Evolutionary conservation across 2,329 filamentous ascomycete genomes (phyloP), one percentile per base, ranked within the genome.

Genomic region (Fusarium verticillioides): DNA sequence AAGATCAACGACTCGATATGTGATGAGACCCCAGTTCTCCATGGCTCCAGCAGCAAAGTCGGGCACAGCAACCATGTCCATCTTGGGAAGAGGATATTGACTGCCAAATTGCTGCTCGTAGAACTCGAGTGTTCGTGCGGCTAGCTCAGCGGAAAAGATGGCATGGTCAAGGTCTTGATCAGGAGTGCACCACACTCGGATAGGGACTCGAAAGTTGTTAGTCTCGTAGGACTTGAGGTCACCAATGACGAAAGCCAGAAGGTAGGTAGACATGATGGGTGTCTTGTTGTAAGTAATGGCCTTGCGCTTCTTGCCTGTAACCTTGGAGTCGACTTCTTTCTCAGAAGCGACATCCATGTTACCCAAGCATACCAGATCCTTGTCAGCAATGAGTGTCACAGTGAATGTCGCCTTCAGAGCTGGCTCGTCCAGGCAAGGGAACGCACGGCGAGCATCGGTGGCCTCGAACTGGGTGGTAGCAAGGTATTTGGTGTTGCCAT

Each of bases 11-110:
- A 97, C 93, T 74, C 96, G 93, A 85, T 98, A 98, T 11, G 96
- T 98, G 76, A 98, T 91, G 59, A 98, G 86, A 80, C 96, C 96
- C 96, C 96, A 98, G 83, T 98, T 98, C 87, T 98, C 95, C 95
- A 98, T 98, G 67, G 95, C 96, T 71, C 96, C 96, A 54, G 95
- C 94, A 57, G 94, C 94, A 81, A 98, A 98, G 81, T 98, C 96
- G 21, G 96, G 96, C 79, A 98, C 95, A 49, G 96, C 79, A 96
- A 98, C 78, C 75, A 80, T 79, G 68, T 81, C 79, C 79, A 81
- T 81, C 69, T 81, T 81, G 43, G 79, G 78, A 16, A 81, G 75
- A 28, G 79, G 79, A 80, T 96, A 98, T 37, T 93, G 86, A 81
- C 91, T 95, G 75, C 93, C 93, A 76, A 98, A 98, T 5, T 94